Evolutionary conservation across 1,284 basidiomycete species (phyloP).

Genomic region (Cutaneotrichosporon sp.): DNA sequence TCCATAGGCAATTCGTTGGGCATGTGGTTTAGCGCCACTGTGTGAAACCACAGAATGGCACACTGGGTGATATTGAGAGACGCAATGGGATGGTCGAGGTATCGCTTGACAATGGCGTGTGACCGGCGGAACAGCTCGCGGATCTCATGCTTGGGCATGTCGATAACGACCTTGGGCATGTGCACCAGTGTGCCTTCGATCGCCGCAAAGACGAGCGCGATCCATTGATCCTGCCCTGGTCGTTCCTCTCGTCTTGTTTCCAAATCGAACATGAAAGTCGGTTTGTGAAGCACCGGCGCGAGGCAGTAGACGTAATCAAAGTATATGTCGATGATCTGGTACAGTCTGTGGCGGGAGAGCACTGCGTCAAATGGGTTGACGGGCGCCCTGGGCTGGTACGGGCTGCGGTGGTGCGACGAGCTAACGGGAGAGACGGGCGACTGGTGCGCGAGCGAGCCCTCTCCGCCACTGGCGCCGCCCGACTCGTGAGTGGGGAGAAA

Average conservation of each 20-base stretch:
- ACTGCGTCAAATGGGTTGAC: constrained; percentile 39
- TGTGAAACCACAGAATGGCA: constrained; percentile 25
- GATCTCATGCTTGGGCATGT: constrained; percentile 31
- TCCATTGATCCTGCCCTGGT: constrained; percentile 61
- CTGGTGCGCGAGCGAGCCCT: too few relatives aligned
- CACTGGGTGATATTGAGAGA: constrained; percentile 16
- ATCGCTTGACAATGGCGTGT: constrained; percentile 13
- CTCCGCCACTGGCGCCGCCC: background rate
- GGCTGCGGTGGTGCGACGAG: background rate
- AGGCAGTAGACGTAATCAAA: constrained; percentile 83
- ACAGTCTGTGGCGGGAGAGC: constrained; percentile 33
- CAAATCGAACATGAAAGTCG: constrained; percentile 78
- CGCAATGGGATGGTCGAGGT: constrained; percentile 16
- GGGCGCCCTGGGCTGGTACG: background rate
- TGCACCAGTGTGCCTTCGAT: constrained; percentile 70
- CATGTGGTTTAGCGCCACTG: constrained; percentile 7
- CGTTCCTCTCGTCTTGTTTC: constrained; percentile 70
- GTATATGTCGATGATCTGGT: constrained; percentile 66
- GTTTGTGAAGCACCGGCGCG: constrained; percentile 57
- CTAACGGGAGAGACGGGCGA: background rate
- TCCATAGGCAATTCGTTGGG: constrained; percentile 4
- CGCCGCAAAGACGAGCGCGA: constrained; percentile 76
- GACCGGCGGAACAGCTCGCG: constrained; percentile 27
- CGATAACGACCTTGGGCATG: constrained; percentile 34
- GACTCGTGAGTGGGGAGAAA: background rate